Evolutionary conservation across 768 basidiomycete genomes (phyloP), one percentile per base, ranked within the genome.

Genomic region (Mycena venus): DNA sequence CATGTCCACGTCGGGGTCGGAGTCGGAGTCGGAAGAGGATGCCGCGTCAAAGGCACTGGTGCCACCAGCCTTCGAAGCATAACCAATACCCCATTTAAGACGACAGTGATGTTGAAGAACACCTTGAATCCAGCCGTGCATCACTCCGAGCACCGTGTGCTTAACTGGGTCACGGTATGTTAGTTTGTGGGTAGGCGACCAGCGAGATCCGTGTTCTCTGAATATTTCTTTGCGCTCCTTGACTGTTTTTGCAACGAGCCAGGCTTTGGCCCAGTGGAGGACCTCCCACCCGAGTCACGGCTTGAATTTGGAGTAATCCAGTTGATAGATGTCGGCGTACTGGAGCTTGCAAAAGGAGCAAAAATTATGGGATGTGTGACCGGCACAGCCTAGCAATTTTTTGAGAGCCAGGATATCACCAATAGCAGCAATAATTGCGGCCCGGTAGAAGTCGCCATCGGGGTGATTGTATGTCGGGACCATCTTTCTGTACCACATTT

Each of bases 341-440:
- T 25, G 42, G 19, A 60, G 53, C 17, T 63, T 66, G 69, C 79
- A 81, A 29, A 55, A 76, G 0, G 74, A 75, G 47, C 79, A 81
- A 34, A 79, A 80, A 23, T 67, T 71, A 3, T 62, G 27, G 21
- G 77, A 42, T 14, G 21, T 34, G 36, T 65, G 68, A 19, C 68
- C 64, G 11, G 72, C 61, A 62, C 44, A 76, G 6, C 80, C 78
- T 2, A 74, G 65, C 17, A 74, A 42, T 44, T 80, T 79, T 34
- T 61, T 61, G 15, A 73, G 55, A 0, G 74, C 79, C 15, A 65
- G 56, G 8, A 71, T 53, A 21, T 82, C 76, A 0, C 58, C 70
- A 56, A 79, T 60, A 2, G 78, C 68, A n/a, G 76, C 68, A 19
- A 76, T 27, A 0, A 78, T 69, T 21, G 77, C 70, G 12, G 29